phyloP scores from a whole-genome alignment of 1,284 basidiomycete species.

The Trametes pubescens region DNA sequence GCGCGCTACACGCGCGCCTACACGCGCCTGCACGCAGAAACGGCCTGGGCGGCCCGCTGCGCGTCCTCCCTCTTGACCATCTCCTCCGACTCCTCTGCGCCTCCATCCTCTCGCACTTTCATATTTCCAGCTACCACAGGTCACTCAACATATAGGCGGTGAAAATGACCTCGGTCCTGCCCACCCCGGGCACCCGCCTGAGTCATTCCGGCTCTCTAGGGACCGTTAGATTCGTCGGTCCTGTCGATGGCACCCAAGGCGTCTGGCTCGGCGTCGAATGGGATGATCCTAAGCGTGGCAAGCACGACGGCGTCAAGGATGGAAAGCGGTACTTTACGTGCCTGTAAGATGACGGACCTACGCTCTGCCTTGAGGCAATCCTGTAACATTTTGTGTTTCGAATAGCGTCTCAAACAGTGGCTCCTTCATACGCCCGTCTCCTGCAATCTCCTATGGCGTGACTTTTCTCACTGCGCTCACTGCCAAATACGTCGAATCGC shows the following conservation, averaged over 20 bases:
- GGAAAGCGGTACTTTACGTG: slow-evolving; percentile 83
- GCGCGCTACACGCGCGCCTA: too few relatives aligned
- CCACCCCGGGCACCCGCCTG: slow-evolving; percentile 60
- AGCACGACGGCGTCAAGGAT: slow-evolving; percentile 86
- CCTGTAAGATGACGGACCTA: slow-evolving; percentile 56
- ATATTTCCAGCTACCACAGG: background rate
- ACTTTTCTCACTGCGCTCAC: slow-evolving; percentile 81
- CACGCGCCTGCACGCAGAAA: background rate
- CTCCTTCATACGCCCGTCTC: slow-evolving; percentile 77
- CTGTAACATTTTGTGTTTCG: slow-evolving; percentile 22
- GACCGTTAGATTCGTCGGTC: slow-evolving; percentile 78
- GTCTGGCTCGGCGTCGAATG: slow-evolving; percentile 95
- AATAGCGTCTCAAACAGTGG: slow-evolving; percentile 55
- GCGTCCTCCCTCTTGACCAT: background rate
- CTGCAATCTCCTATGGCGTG: slow-evolving; percentile 66
- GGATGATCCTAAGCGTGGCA: slow-evolving; percentile 87
- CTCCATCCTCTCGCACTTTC: background rate
- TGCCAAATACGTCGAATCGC: slow-evolving; percentile 77
- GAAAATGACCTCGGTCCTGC: slow-evolving; percentile 28
- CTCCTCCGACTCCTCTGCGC: background rate
- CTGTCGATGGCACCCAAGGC: slow-evolving; percentile 70
- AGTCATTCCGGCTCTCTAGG: slow-evolving; percentile 59
- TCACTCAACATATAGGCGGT: background rate
- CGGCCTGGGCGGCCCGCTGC: background rate
- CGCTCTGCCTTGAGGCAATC: slow-evolving; percentile 19